Evolutionary conservation across 306 rosid species (phyloP).

Genomic region (Malus sylvestris): DNA sequence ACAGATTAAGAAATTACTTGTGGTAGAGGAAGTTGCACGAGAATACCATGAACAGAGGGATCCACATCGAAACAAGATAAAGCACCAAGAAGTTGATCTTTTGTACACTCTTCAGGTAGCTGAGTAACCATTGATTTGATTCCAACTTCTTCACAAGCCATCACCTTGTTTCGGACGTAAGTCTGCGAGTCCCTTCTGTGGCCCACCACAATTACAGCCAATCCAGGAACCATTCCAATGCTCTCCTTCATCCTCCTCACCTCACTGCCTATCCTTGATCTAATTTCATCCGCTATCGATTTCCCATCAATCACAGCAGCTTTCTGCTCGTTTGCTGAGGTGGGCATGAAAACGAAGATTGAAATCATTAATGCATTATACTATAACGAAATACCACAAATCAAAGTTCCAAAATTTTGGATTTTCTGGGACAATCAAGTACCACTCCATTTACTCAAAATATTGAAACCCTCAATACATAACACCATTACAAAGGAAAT

Average conservation of each 20-base stretch:
- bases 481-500: background rate
- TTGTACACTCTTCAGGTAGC: conserved; percentile 56
- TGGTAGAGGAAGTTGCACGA: conserved; percentile 96
- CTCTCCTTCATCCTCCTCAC: conserved; percentile 66
- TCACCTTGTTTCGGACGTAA: conserved; percentile 77
- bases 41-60: conserved; percentile 84
- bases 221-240: conserved; percentile 72
- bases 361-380: too few species aligned
- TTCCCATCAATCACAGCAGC: conserved; percentile 66
- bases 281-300: conserved; percentile 55
- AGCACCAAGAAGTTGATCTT: conserved; percentile 50
- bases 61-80: conserved; percentile 54
- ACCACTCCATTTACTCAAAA: background rate
- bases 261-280: conserved; percentile 53
- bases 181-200: conserved; percentile 72
- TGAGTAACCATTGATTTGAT: conserved; percentile 49
- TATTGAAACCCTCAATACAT: background rate
- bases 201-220: conserved; percentile 82
- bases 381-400: background rate
- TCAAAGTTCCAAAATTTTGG: background rate
- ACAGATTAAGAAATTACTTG: conserved; percentile 65
- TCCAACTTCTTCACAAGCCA: conserved; percentile 85
- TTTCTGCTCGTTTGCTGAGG: conserved; percentile 39
- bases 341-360: conserved; percentile 2
- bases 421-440: background rate